phyloP scores from a whole-genome alignment of 176 grass and related monocot species.

The Musa troglodytarum region DNA sequence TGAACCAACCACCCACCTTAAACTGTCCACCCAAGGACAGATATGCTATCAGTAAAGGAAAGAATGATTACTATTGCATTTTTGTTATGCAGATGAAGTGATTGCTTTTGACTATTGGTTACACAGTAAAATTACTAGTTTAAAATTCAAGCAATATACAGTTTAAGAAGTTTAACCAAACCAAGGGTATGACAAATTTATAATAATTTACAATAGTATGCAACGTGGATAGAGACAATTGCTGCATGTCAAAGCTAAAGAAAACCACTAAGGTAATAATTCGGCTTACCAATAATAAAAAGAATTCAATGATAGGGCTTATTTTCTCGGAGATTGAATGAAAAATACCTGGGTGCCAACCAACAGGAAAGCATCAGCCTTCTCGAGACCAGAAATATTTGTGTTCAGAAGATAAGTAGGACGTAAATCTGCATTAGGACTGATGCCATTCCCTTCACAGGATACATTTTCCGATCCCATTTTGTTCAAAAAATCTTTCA shows the following conservation, averaged over 20 bases:
- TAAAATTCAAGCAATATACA: neutral
- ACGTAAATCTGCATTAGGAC: slow-evolving; percentile 74
- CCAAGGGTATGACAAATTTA: neutral
- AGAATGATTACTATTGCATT: too few species aligned
- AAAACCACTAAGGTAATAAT: neutral
- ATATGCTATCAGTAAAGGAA: too few species aligned
- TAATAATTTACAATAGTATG: neutral
- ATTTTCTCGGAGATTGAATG: neutral
- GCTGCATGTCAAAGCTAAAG: neutral
- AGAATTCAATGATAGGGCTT: neutral
- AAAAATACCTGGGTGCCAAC: slow-evolving; percentile 87
- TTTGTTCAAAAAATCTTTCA: slow-evolving; percentile 95
- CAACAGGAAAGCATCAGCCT: slow-evolving; percentile 92
- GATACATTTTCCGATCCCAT: slow-evolving; percentile 87
- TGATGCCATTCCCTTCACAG: slow-evolving; percentile 79
- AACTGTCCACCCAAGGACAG: too few species aligned
- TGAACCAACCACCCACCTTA: too few species aligned
- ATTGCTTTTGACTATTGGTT: neutral
- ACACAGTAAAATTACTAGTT: neutral
- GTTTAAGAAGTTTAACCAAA: neutral
- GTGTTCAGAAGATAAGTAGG: slow-evolving; percentile 88
- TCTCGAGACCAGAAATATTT: slow-evolving; percentile 75
- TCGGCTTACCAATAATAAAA: neutral
- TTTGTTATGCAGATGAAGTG: neutral
- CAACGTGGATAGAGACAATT: neutral